phyloP scores from a whole-genome alignment of 2,329 filamentous ascomycete species.

The Botrytis medusae region DNA sequence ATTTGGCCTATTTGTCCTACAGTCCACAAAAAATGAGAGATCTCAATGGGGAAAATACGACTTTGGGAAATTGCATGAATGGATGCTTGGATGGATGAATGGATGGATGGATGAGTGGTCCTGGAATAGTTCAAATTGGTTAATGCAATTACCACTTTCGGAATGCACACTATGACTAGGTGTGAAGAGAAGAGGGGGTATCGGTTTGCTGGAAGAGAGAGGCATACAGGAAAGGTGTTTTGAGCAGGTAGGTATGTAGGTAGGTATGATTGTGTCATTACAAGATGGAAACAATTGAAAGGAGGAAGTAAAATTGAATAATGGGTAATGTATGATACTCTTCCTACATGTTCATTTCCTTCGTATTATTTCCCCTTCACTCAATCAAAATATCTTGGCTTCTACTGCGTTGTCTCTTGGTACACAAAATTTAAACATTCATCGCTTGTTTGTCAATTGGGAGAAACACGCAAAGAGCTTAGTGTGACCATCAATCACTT shows the following conservation, averaged over 20 bases:
- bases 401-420: not conserved
- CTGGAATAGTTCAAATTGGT: not conserved
- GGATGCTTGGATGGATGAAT: not conserved
- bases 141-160: not conserved
- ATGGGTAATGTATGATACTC: not conserved
- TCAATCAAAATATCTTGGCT: conserved; percentile 13
- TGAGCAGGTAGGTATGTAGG: not conserved
- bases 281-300: not conserved
- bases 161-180: not conserved
- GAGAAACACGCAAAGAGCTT: not conserved
- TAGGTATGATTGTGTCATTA: not conserved
- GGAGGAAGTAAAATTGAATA: not conserved
- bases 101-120: not conserved
- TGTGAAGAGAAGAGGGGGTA: not conserved
- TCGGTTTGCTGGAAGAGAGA: not conserved
- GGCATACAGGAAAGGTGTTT: not conserved
- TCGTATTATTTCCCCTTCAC: not conserved
- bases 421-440: conserved; percentile 18
- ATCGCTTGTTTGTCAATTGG: not conserved
- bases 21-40: not conserved
- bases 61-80: conserved; percentile 6
- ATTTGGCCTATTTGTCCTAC: not conserved
- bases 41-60: conserved; percentile 7
- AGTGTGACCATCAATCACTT: conserved; percentile 12
- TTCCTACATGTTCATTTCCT: not conserved